A percentile compares a stretch with the other conserved stretches of the same genome.
Evolutionary conservation across 495 filamentous ascomycete species (phyloP).

Genomic region (Chaetomium tenue): DNA sequence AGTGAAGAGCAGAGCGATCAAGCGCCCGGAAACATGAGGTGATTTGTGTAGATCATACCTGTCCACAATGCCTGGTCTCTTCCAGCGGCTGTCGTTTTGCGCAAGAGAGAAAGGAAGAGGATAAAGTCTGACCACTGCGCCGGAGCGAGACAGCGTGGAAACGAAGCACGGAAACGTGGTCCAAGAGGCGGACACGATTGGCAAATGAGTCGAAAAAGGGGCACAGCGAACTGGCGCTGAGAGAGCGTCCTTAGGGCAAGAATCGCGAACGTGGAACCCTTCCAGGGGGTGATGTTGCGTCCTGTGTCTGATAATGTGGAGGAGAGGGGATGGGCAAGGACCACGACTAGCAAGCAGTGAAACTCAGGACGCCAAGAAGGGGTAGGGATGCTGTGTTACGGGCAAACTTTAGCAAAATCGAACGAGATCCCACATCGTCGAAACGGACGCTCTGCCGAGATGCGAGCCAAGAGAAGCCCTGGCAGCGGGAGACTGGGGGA

Average conservation of each 20-base stretch:
- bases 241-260: neutral
- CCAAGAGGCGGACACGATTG: slow-evolving; percentile 17
- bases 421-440: slow-evolving; percentile 22
- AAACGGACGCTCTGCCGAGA: slow-evolving; percentile 16
- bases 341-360: slow-evolving; percentile 9
- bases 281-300: slow-evolving; percentile 25
- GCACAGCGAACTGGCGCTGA: slow-evolving; percentile 12
- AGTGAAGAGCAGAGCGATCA: slow-evolving; percentile 43
- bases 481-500: neutral
- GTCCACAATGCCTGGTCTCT: slow-evolving; percentile 48
- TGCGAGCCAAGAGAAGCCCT: neutral
- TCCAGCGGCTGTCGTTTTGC: slow-evolving; percentile 35
- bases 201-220: slow-evolving; percentile 26
- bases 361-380: slow-evolving; percentile 18
- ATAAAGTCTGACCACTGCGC: slow-evolving; percentile 8
- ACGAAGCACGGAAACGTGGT: slow-evolving; percentile 8
- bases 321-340: slow-evolving; percentile 1
- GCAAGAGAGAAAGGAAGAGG: slow-evolving; percentile 18
- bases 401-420: slow-evolving; percentile 4
- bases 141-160: slow-evolving; percentile 12
- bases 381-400: slow-evolving; percentile 5
- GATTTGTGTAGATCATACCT: slow-evolving; percentile 53
- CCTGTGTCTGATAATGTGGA: slow-evolving; percentile 4
- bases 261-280: slow-evolving; percentile 23
- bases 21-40: slow-evolving; percentile 43